phyloP scores from a whole-genome alignment of 176 grass and related monocot species.

The Saccharum officinarum region DNA sequence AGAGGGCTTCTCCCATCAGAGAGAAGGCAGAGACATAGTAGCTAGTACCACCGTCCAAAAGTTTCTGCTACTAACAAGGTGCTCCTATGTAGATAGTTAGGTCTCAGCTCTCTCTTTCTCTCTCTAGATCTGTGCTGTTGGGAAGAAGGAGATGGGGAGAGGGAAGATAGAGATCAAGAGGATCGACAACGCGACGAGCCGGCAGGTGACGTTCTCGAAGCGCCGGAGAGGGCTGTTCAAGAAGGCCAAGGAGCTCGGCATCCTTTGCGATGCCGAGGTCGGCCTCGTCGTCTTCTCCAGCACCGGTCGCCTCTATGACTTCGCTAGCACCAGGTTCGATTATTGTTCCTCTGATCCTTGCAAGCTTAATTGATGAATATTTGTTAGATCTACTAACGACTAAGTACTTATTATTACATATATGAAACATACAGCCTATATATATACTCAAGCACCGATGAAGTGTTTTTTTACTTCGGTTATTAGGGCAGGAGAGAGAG shows the following conservation, averaged over 20 bases:
- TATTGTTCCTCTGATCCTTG: neutral
- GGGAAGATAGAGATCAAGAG: constrained; percentile 70
- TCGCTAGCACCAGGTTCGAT: constrained; percentile 54
- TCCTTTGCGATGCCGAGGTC: constrained; percentile 80
- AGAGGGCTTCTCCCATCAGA: neutral
- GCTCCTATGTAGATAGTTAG: neutral
- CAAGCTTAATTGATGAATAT: neutral
- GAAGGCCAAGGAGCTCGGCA: constrained; percentile 72
- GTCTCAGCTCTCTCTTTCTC: neutral
- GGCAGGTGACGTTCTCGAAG: constrained; percentile 81
- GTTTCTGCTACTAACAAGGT: neutral
- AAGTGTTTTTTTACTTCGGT: neutral
- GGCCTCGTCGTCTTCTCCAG: constrained; percentile 74
- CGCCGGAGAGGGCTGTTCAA: constrained; percentile 62
- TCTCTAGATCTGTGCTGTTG: constrained; percentile 22
- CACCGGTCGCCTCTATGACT: constrained; percentile 72
- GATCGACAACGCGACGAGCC: constrained; percentile 72
- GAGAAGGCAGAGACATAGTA: neutral
- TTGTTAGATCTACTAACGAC: constrained; percentile 11
- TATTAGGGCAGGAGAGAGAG: neutral
- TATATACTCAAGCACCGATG: neutral
- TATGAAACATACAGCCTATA: neutral
- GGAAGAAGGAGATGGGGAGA: constrained; percentile 49
- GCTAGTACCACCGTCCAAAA: neutral
- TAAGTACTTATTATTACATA: neutral